Evolutionary conservation across 1,139 yeast species (phyloP), one percentile per base, ranked within the genome.

Genomic region (Taphrina betulina): DNA sequence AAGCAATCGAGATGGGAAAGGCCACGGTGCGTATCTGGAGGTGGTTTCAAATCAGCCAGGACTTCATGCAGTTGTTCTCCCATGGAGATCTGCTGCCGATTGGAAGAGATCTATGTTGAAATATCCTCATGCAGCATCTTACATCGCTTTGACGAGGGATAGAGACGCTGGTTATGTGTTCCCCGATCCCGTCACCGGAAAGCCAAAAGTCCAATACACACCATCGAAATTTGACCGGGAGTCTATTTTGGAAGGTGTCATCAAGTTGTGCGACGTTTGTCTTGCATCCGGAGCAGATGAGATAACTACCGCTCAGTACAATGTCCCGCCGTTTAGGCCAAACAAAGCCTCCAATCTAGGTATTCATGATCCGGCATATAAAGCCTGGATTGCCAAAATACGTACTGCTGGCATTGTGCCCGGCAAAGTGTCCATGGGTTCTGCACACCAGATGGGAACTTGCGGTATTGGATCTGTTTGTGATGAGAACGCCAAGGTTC

Each of bases 381-480:
- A 69, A 36, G 67, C 64, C 31, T 80, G 82, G 83, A 68, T 75
- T 58, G 60, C 64, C 14, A 60, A 61, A 22, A 70, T 70, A 3
- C 68, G 70, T 20, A 66, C 66, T 12, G 63, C 64, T 4, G 69
- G 69, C 7, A 64, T 75, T 46, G 68, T 66, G 22, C 50, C 63
- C 2, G 73, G 67, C 54, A 73, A 72, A 2, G 63, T 72, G 2
- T 60, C 70, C 2, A 69, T 72, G 58, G 84, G 83, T 2, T 72
- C 78, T 2, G 85, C 85, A 5, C 84, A 80, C 66, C 84, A 80
- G 66, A 80, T 80, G 83, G 73, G 79, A 55, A 66, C 78, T 1
- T 79, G 83, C 65, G 73, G 83, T 60, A 78, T 80, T 71, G 79
- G 81, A 16, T 80, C 81, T 4, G 82, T 82, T 3, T 73, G 76